Conservation (phyloP, 768 basidiomycete genomes). For the Agaricus blazei region DNA sequence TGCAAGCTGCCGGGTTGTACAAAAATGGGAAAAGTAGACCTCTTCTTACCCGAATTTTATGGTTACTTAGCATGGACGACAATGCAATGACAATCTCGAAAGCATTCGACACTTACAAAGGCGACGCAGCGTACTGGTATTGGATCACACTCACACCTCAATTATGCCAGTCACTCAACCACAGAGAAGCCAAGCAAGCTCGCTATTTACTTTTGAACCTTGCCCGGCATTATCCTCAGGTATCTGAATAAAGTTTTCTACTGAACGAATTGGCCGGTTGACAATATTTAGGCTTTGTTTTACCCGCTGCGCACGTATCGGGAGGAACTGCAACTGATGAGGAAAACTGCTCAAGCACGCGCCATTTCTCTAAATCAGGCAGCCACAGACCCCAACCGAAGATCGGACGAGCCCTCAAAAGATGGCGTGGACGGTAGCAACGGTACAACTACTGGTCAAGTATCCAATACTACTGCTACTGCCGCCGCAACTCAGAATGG, state of each 20-base stretch:
- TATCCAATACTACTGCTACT: neutral
- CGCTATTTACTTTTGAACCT: constrained; percentile 84
- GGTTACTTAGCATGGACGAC: constrained; percentile 94
- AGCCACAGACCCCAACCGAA: constrained; percentile 23
- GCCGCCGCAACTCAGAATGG: neutral
- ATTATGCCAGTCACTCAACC: constrained; percentile 81
- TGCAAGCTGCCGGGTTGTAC: constrained; percentile 94
- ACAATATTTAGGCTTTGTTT: constrained; percentile 71
- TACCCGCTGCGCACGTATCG: constrained; percentile 82
- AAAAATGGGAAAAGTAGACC: constrained; percentile 92
- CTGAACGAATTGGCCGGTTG: neutral
- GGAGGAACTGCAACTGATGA: constrained; percentile 38
- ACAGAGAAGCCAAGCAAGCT: constrained; percentile 91
- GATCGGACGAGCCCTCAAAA: constrained; percentile 20
- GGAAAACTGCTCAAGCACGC: constrained; percentile 34
- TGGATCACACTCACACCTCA: constrained; percentile 99
- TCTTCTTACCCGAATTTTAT: constrained; percentile 87
- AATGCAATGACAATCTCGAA: constrained; percentile 60
- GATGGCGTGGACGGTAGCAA: constrained; percentile 20
- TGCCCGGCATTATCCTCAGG: constrained; percentile 91
- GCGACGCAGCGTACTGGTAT: constrained; percentile 96
- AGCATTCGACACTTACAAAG: constrained; percentile 92
- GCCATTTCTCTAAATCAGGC: constrained; percentile 23
- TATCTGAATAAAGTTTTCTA: constrained; percentile 18
- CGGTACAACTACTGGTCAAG: neutral